Conservation (phyloP, 768 basidiomycete genomes). For the Holtermanniella nyarrowii region DNA sequence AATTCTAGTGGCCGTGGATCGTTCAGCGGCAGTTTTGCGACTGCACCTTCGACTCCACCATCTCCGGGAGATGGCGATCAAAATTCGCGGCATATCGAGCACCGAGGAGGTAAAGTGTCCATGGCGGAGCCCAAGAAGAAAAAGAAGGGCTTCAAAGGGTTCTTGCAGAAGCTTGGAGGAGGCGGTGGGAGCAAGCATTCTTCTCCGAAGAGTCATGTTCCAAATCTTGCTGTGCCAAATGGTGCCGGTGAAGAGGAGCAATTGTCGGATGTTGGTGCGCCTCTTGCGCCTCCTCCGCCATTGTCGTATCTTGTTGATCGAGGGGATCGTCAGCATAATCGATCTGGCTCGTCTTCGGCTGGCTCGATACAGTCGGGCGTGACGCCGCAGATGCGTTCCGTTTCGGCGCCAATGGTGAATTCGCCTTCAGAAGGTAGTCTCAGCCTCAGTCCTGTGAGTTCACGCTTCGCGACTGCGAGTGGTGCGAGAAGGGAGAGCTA, state of each 20-base stretch:
- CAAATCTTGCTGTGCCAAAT: not conserved
- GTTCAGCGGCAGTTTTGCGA: not conserved
- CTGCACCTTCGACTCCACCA: not conserved
- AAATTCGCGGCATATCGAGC: not conserved
- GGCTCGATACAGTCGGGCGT: constrained; percentile 17
- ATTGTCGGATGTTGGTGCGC: constrained; percentile 39
- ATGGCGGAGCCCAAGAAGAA: constrained; percentile 22
- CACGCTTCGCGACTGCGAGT: constrained; percentile 17
- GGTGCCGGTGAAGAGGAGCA: not conserved
- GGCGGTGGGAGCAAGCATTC: constrained; percentile 1
- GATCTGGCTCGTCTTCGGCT: constrained; percentile 22
- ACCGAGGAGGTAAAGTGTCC: not conserved
- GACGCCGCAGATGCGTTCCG: constrained; percentile 14
- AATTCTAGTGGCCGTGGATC: constrained; percentile 5
- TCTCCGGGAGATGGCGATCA: not conserved
- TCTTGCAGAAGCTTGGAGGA: constrained; percentile 37
- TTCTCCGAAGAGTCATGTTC: not conserved
- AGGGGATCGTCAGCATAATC: constrained; percentile 17
- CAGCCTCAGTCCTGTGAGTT: constrained; percentile 29
- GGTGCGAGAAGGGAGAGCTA: constrained; percentile 17
- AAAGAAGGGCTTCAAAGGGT: constrained; percentile 40
- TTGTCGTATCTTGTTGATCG: constrained; percentile 68
- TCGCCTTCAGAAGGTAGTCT: constrained; percentile 28
- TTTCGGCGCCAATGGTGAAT: constrained; percentile 31
- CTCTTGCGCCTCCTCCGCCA: constrained; percentile 81